Percentiles rank a stretch among this genome's conserved stretches.
Evolutionary conservation across 2,329 filamentous ascomycete species (phyloP).

Genomic region (Davidsoniella eucalypti): DNA sequence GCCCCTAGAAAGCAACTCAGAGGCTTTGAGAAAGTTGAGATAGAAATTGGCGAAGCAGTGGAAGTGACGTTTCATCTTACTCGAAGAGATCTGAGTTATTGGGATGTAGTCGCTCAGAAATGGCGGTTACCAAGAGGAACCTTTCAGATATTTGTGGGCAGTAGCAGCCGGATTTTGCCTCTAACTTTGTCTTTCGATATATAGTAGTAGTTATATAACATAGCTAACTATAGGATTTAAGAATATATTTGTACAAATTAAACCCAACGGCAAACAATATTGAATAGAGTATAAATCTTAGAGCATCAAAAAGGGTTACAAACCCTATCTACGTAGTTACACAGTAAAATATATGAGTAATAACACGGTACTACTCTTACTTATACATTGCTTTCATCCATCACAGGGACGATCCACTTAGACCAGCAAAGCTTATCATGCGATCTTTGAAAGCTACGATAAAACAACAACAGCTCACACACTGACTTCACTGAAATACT

Average conservation of each 20-base stretch:
- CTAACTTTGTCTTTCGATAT: slow-evolving; percentile 25
- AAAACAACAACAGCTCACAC: not conserved
- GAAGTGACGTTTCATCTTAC: slow-evolving; percentile 37
- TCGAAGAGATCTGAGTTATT: slow-evolving; percentile 48
- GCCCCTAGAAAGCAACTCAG: slow-evolving; percentile 42
- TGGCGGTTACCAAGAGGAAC: slow-evolving; percentile 36
- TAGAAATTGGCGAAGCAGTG: slow-evolving; percentile 29
- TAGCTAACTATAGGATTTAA: too few relatives aligned
- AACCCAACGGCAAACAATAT: too few relatives aligned
- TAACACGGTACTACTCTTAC: too few relatives aligned
- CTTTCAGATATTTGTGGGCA: slow-evolving; percentile 30
- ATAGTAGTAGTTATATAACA: slow-evolving; percentile 12
- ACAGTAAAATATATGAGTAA: too few relatives aligned
- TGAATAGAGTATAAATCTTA: too few relatives aligned
- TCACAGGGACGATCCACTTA: too few relatives aligned
- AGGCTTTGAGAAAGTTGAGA: slow-evolving; percentile 44
- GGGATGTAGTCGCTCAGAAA: slow-evolving; percentile 44
- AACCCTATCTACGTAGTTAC: too few relatives aligned
- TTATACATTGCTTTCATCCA: too few relatives aligned
- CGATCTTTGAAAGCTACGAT: too few relatives aligned
- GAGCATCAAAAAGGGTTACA: too few relatives aligned
- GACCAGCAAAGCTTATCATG: too few relatives aligned
- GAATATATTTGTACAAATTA: too few relatives aligned
- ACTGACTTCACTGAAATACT: not conserved
- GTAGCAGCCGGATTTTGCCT: slow-evolving; percentile 29